Evolutionary conservation across 2,329 filamentous ascomycete genomes (phyloP).

Genomic region (Cylindrodendrum hubeiense): DNA sequence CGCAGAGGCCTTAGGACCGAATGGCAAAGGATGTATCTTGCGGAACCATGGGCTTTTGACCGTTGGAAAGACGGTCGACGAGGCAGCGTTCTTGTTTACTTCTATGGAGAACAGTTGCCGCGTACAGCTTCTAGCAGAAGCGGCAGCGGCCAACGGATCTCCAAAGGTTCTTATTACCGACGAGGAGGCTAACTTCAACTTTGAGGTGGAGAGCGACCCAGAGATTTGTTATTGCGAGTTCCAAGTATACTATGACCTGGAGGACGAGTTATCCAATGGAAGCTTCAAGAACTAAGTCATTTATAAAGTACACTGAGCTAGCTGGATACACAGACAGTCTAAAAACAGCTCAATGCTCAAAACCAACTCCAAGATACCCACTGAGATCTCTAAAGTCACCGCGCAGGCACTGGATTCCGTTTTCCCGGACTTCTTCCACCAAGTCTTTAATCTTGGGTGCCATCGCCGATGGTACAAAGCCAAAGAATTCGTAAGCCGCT

Average conservation of each 20-base stretch:
- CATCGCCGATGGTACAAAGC: not conserved
- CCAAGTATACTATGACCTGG: conserved; percentile 44
- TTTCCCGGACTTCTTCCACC: not conserved
- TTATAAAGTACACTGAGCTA: not conserved
- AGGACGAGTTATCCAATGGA: conserved; percentile 38
- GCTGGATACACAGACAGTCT: not conserved
- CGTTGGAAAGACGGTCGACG: conserved; percentile 77
- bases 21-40: conserved; percentile 72
- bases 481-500: too few relatives aligned
- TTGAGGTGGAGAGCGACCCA: conserved; percentile 43
- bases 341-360: not conserved
- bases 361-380: not conserved
- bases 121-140: conserved; percentile 45
- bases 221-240: conserved; percentile 45
- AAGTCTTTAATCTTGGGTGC: not conserved
- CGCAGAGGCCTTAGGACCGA: conserved; percentile 69
- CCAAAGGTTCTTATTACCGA: conserved; percentile 55
- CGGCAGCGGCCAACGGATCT: conserved; percentile 44
- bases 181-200: conserved; percentile 55
- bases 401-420: not conserved
- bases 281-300: conserved; percentile 37
- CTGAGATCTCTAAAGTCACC: not conserved
- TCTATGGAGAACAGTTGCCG: conserved; percentile 76
- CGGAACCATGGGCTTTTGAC: conserved; percentile 79
- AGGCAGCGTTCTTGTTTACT: conserved; percentile 78